Base-by-base conservation (phyloP, 1,284 basidiomycete genomes). In the Takashimella tepidaria region DNA sequence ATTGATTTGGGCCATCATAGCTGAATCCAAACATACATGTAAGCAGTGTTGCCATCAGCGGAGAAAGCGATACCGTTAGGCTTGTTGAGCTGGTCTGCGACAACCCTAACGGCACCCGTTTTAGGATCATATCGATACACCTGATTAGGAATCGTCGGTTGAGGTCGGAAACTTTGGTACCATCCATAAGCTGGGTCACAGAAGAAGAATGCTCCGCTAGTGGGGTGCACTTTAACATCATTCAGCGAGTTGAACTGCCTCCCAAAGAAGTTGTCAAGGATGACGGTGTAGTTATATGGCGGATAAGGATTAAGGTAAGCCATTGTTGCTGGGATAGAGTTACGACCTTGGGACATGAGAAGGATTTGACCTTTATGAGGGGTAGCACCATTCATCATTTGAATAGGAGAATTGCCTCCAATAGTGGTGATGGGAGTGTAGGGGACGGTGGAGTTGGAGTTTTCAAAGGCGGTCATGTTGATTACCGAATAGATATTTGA, bases 221-320 rank as follows among this genome's bases (percentile, higher is more conserved):
- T 86, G 0, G 84, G 84, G 55, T 88, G 84, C 3, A 89, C 77
- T 63, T 85, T 87, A 54, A 85, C 76, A 66, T 91, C 88, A 68
- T 90, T 89, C 50, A 89, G 73, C 1, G 86, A 86, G 73, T 87
- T 88, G 76, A 89, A 91, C 64, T 89, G 86, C 8, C 86, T 78
- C 3, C 88, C 88, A 62, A 81, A 85, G 66, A 78, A 85, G 72
- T 85, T 88, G 75, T 87, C 31, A 37, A 37, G 31, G 31, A 37
- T 37, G 31, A 37, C 31, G 31, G 31, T 37, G 31, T 37, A 37
- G 31, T 37, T 37, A 16, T 37, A 37, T 8, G 31, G 31, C 8
- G 31, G 31, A 16, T 37, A 37, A 8, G 31, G 31, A 16, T 37
- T 37, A 37, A 37, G 31, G 31, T 37, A 37, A 37, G 31, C 31